Base-by-base conservation (phyloP, 441 rosid species). In the Breynia disticha region DNA sequence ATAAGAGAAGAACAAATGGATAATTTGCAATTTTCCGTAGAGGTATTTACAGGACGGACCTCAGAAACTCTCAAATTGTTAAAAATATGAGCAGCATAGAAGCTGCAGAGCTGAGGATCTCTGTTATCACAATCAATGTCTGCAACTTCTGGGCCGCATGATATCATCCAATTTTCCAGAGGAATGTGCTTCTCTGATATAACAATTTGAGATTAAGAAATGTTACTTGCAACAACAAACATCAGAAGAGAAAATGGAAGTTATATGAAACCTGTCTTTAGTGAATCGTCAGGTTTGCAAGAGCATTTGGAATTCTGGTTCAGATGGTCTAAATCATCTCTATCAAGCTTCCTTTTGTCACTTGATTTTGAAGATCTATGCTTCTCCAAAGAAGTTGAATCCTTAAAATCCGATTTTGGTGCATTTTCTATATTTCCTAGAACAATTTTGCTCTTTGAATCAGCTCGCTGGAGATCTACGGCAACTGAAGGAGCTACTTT, bases 81-180 rank as follows among this genome's bases (percentile, higher is more conserved):
- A 61, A 75, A 74, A 61, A 86, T 78, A 46, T 81, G 87, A 51
- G 71, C 71, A 48, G 81, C 87, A 71, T 86, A 86, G 44, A 76
- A 74, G 69, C 88, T 71, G 67, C 91, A 86, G 9, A 86, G 58
- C 52, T 71, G 72, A 71, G 79, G 87, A 68, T 86, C 78, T 63
- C 71, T 79, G 57, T 60, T 55, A 56, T 81, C 79, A 9, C 67
- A 61, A 73, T 86, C 91, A 54, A 86, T 81, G 71, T 83, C 80
- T 6, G 63, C 50, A 60, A 67, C 64, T 46, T 71, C 79, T 9
- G 71, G 65, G 55, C 70, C 67, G 66, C 65, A 62, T 41, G 73
- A 69, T 42, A 21, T 57, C 46, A 42, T 62, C 18, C 53, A 70
- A 46, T 53, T 57, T 57, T 68, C 71, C 49, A 60, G 56, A 61